phyloP scores from a whole-genome alignment of 768 basidiomycete species.

The Suillus hirtellus region DNA sequence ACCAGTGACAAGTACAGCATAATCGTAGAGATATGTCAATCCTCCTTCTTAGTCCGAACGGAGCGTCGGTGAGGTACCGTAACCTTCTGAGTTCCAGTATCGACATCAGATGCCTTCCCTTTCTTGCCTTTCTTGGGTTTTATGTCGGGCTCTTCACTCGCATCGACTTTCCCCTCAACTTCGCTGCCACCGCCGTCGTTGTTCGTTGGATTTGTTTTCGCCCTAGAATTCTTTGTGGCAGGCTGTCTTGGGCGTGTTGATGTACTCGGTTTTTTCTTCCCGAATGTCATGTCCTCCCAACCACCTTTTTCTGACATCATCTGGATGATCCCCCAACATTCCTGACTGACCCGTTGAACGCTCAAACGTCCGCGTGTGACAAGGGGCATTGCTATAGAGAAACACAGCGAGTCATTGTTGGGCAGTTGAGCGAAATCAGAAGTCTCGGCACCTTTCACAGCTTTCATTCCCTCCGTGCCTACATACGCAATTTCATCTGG shows the following conservation, averaged over 20 bases:
- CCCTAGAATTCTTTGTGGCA: constrained; percentile 5
- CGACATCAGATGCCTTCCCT: constrained; percentile 20
- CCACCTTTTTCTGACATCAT: constrained; percentile 72
- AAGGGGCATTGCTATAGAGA: constrained; percentile 66
- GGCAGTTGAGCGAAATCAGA: constrained; percentile 1
- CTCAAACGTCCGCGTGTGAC: constrained; percentile 82
- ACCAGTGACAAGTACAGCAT: background rate
- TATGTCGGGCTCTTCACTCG: constrained; percentile 7
- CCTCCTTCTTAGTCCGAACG: constrained; percentile 18
- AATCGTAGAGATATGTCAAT: background rate
- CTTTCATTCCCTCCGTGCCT: constrained; percentile 55
- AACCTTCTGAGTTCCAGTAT: constrained; percentile 11
- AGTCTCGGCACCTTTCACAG: constrained; percentile 56
- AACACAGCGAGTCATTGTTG: constrained; percentile 14
- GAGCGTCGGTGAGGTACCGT: constrained; percentile 22
- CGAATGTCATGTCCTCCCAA: constrained; percentile 60
- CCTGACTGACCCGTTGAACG: constrained; percentile 75
- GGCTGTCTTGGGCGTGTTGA: constrained; percentile 6
- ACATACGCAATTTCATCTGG: constrained; percentile 69
- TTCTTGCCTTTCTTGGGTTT: constrained; percentile 20
- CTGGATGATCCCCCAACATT: constrained; percentile 63
- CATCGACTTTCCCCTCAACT: constrained; percentile 12
- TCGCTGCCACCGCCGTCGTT: background rate
- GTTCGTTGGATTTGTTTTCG: constrained; percentile 6
- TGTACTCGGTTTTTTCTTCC: constrained; percentile 32